phyloP scores from a whole-genome alignment of 805 yeast species.

The Candida loeiensis region DNA sequence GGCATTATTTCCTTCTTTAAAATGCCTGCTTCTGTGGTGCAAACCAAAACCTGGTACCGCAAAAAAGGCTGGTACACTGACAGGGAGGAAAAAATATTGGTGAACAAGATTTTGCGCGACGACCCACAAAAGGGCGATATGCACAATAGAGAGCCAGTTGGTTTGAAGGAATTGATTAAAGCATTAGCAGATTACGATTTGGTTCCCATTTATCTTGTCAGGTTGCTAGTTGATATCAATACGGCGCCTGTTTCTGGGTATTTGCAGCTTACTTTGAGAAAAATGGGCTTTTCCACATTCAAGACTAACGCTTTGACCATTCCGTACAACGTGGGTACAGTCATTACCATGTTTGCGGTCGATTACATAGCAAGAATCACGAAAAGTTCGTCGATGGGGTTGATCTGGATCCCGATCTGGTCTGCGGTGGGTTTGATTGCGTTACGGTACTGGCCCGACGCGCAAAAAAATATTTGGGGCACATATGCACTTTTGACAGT shows the following conservation, averaged over 20 bases:
- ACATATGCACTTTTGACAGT: slow-evolving; percentile 38
- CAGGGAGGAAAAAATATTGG: slow-evolving; percentile 27
- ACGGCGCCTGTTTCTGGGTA: slow-evolving; percentile 15
- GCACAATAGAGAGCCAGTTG: slow-evolving; percentile 27
- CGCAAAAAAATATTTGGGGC: slow-evolving; percentile 41
- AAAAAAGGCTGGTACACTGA: slow-evolving; percentile 28
- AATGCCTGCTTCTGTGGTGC: slow-evolving; percentile 55
- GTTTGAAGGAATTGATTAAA: slow-evolving; percentile 17
- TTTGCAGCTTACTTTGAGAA: slow-evolving; percentile 13
- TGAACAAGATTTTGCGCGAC: slow-evolving; percentile 27
- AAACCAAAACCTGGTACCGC: slow-evolving; percentile 18
- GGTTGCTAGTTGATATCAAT: slow-evolving; percentile 21
- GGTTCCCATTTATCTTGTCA: slow-evolving; percentile 25
- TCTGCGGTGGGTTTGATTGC: slow-evolving; percentile 21
- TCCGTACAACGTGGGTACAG: slow-evolving; percentile 38
- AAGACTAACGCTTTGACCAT: slow-evolving; percentile 51
- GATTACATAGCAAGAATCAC: slow-evolving; percentile 23
- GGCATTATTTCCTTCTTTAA: slow-evolving; percentile 20
- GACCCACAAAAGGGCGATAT: slow-evolving; percentile 31
- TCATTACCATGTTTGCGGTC: slow-evolving; percentile 18
- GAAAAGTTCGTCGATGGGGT: slow-evolving; percentile 17
- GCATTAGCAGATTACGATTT: slow-evolving; percentile 24
- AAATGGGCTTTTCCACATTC: slow-evolving; percentile 51
- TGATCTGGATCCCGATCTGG: slow-evolving; percentile 16
- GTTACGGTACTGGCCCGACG: slow-evolving; percentile 40